Conservation (phyloP, 129 eudicot genomes). For the Escallonia herrerae region DNA sequence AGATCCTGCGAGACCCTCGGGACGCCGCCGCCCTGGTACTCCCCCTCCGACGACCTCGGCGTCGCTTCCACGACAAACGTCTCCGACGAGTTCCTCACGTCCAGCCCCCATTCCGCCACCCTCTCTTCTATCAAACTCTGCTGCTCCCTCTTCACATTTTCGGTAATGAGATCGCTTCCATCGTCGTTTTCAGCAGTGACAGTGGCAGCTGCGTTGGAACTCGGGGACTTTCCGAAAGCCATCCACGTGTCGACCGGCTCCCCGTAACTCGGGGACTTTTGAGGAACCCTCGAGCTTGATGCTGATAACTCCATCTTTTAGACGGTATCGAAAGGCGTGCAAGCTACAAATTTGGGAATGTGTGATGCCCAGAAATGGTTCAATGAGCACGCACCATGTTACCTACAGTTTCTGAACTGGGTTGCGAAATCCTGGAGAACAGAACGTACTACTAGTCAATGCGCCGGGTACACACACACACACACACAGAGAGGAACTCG, state of each 20-base stretch:
- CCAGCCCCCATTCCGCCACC: slow-evolving; percentile 45
- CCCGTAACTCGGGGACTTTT: background rate
- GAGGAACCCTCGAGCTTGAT: slow-evolving; percentile 1
- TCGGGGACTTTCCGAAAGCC: slow-evolving; percentile 24
- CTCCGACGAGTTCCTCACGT: slow-evolving; percentile 10
- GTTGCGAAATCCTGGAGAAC: background rate
- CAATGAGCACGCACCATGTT: background rate
- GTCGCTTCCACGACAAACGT: slow-evolving; percentile 5
- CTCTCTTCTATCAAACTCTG: slow-evolving; percentile 24
- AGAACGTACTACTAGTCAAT: background rate
- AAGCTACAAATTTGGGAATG: background rate
- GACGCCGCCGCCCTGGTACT: slow-evolving; percentile 5
- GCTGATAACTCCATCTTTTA: background rate
- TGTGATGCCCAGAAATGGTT: background rate
- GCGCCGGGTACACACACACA: background rate
- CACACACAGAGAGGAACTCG: no score
- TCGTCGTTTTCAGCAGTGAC: background rate
- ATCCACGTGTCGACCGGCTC: slow-evolving; percentile 28
- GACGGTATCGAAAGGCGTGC: no score
- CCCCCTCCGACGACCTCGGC: slow-evolving; percentile 52
- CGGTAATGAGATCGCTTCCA: background rate
- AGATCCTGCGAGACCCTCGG: slow-evolving; percentile 93
- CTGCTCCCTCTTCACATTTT: slow-evolving; percentile 1
- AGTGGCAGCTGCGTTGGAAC: slow-evolving; percentile 10
- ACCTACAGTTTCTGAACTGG: background rate